phyloP scores from a whole-genome alignment of 352 stramenopile species.

The Pythium periplocum region DNA sequence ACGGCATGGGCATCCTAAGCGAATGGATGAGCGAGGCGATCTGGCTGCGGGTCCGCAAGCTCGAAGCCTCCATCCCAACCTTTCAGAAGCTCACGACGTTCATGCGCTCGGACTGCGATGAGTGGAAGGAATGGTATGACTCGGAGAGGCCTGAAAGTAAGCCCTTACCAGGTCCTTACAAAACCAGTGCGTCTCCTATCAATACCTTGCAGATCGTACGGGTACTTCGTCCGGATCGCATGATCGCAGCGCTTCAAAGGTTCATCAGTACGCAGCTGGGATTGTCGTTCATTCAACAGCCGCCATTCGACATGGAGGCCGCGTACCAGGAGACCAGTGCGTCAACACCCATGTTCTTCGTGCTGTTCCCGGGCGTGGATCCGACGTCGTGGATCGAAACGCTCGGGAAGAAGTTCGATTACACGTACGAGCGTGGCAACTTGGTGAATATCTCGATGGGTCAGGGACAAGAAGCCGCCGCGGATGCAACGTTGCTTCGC shows the following conservation, averaged over 20 bases:
- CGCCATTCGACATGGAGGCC: conserved; percentile 83
- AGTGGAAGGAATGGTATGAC: conserved; percentile 95
- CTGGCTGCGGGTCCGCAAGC: conserved; percentile 89
- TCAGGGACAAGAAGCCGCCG: conserved; percentile 78
- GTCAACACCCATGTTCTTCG: conserved; percentile 90
- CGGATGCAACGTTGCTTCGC: conserved; percentile 61
- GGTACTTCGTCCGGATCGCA: conserved; percentile 78
- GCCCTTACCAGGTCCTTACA: conserved; percentile 87
- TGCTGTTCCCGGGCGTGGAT: conserved; percentile 91
- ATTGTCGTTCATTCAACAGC: conserved; percentile 67
- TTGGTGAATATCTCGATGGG: conserved; percentile 88
- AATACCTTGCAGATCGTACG: conserved; percentile 77
- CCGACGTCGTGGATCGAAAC: conserved; percentile 79
- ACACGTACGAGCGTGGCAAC: conserved; percentile 71
- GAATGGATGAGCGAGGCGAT: conserved; percentile 89
- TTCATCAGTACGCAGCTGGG: conserved; percentile 59
- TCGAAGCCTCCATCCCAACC: conserved; percentile 78
- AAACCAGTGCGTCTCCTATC: conserved; percentile 30
- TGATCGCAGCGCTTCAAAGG: conserved; percentile 57
- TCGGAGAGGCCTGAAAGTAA: conserved; percentile 86
- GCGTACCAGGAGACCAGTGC: conserved; percentile 86
- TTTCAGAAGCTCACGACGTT: conserved; percentile 91
- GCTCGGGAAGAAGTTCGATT: conserved; percentile 78
- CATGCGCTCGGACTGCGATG: conserved; percentile 94
- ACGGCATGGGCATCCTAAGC: conserved; percentile 86